These are phyloP conservation scores for Aureobasidium sp. DNA, from an alignment of 2,329 filamentous ascomycete genomes.

Conservation along the genomic window DNA sequence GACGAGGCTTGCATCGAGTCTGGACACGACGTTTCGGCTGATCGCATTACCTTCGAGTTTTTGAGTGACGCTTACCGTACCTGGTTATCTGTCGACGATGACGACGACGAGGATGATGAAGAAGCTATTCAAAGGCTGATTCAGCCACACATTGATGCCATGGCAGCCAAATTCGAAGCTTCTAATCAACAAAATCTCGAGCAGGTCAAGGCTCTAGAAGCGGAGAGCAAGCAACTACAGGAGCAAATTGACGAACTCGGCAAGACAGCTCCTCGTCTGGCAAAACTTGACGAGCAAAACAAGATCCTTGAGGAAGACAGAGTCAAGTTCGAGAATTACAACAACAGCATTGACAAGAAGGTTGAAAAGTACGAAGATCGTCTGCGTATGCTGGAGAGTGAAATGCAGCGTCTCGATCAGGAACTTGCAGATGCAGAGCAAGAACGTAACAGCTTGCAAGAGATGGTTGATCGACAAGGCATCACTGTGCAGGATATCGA, in stretches of 20 bases:
- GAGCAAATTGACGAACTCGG: slow-evolving; percentile 86
- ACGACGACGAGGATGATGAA: slow-evolving; percentile 72
- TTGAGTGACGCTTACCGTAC: slow-evolving; percentile 83
- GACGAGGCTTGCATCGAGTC: slow-evolving; percentile 84
- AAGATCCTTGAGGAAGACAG: slow-evolving; percentile 92
- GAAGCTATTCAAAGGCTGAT: slow-evolving; percentile 75
- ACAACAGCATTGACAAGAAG: slow-evolving; percentile 71
- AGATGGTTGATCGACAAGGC: slow-evolving; percentile 82
- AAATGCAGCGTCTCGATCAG: slow-evolving; percentile 68
- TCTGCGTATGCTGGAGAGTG: slow-evolving; percentile 74
- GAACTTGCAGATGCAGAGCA: slow-evolving; percentile 76
- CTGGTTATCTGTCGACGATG: slow-evolving; percentile 73
- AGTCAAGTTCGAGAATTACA: slow-evolving; percentile 92
- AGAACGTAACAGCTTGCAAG: slow-evolving; percentile 72
- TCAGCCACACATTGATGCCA: slow-evolving; percentile 74
- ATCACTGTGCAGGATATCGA: slow-evolving; percentile 98
- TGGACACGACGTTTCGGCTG: slow-evolving; percentile 78
- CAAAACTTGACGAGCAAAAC: slow-evolving; percentile 79
- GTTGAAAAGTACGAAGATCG: slow-evolving; percentile 82
- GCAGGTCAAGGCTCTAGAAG: slow-evolving; percentile 78
- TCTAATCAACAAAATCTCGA: slow-evolving; percentile 79
- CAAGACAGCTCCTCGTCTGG: slow-evolving; percentile 75
- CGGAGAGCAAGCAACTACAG: slow-evolving; percentile 70
- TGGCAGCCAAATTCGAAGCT: slow-evolving; percentile 80
- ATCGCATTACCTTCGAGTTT: slow-evolving; percentile 92